Evolutionary conservation across 2,329 filamentous ascomycete species (phyloP), one percentile per base, ranked within the genome.

Genomic region (Exophiala phaeomuriformis): DNA sequence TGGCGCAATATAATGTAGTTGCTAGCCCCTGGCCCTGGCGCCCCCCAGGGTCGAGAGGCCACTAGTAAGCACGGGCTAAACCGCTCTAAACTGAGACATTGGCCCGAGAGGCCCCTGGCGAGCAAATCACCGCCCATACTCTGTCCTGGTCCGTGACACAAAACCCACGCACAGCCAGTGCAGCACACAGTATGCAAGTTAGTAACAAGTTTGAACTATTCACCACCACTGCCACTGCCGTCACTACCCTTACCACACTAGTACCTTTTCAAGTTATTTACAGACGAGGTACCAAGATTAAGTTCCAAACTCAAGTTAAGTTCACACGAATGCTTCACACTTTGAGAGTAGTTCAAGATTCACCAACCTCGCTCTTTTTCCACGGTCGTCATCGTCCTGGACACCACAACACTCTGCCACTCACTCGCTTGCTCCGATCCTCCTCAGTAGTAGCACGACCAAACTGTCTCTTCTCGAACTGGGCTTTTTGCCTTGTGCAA

Each of bases 61-160:
- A 19, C 19, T 19, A 19, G 19, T 19, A 19, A 19, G 19, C 19
- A 19, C 19, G 52, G 42, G 12, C 48, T 55, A 55, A 47, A 40
- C 47, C 31, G 30, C 39, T 6, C 55, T 55, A 57, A 57, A 57
- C 51, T 57, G 55, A 57, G 55, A 57, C 55, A 57, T 57, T 45
- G 28, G 33, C 41, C 45, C 35, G 43, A 19, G 45, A 35, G 41
- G 8, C 44, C n/a, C 29, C 32, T 47, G 29, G n/a, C n/a, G 32
- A n/a, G n/a, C 32, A 47, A 46, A 50, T 40, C 30, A 51, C 39
- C 43, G 12, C 19, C 19, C 4, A n/a, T 5, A 33, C 30, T 9
- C 29, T 46, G n/a, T 1, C 28, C 10, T 12, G 3, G 39, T 27
- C 39, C 39, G 39, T 41, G 39, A 27, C 39, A 41, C 39, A 9